Evolutionary conservation across 2,329 filamentous ascomycete genomes (phyloP), one percentile per base, ranked within the genome.

Genomic region (Curvularia eragrostidis): DNA sequence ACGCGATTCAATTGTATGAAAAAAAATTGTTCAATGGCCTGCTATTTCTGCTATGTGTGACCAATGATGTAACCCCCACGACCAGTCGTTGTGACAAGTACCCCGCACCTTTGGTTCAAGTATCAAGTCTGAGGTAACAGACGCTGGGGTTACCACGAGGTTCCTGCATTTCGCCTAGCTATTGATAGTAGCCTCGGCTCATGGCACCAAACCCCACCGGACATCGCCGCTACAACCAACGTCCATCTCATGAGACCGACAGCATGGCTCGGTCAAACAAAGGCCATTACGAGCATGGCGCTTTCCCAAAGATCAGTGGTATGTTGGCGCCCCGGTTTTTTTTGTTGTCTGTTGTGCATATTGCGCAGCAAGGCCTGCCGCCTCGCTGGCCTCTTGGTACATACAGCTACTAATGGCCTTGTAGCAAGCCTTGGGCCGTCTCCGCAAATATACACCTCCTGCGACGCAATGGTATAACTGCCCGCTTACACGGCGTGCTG

Each of bases 401-500:
- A n/a, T 26, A 23, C 23, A 15, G 24, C 41, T 44, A 34, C 60
- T 72, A 53, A 72, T 54, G 18, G 3, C n/a, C n/a, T 2, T 12
- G 24, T 46, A 76, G 74, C 71, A 74, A 68, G 86, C 85, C 38
- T 79, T 89, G 68, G 78, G 82, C 41, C 82, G 85, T 53, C 77
- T 89, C 24, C 80, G 84, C 65, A 73, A 78, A 34, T 89, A 86
- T 67, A 74, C 77, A 13, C 79, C 85, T n/a, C 85, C 84, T 39
- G 80, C 83, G 8, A 86, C 85, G 6, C 80, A 79, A 61, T 89
- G 85, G 76, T 77, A 81, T 62, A 78, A 80, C 48, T 82, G 86
- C 41, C 86, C 86, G 1, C 70, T 87, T 8, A 81, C 79, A 13
- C 86, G 91, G 61, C 87, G 93, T 64, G 94, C 94, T 13, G 93